Evolutionary conservation across 2,329 filamentous ascomycete species (phyloP).

Genomic region (Neonectria hederae): DNA sequence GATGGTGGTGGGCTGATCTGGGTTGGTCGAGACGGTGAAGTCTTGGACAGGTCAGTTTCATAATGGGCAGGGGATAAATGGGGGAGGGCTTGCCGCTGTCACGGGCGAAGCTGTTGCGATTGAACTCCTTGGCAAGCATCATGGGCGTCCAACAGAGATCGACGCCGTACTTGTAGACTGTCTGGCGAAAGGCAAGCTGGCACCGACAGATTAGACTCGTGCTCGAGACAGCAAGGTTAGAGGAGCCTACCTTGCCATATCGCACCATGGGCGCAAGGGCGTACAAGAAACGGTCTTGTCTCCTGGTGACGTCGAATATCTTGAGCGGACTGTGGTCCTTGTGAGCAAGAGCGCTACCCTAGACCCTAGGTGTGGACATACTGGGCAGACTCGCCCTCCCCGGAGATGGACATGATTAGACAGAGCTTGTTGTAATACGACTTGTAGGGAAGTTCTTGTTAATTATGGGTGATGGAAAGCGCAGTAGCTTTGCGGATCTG

Average conservation of each 20-base stretch:
- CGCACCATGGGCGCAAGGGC: constrained; percentile 75
- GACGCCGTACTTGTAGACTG: constrained; percentile 70
- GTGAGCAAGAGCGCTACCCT: constrained; percentile 35
- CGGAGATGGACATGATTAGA: constrained; percentile 30
- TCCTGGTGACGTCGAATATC: constrained; percentile 65
- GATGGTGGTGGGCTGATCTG: constrained; percentile 66
- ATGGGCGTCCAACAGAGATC: constrained; percentile 78
- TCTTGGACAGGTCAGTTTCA: constrained; percentile 49
- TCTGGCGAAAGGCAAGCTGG: constrained; percentile 74
- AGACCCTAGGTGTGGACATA: constrained; percentile 27
- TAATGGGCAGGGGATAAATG: no score
- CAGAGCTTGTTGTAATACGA: not conserved
- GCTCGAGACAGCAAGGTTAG: not conserved
- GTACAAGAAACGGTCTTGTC: constrained; percentile 63
- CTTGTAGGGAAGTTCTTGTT: not conserved
- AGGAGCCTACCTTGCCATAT: constrained; percentile 63
- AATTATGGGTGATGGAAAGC: not conserved
- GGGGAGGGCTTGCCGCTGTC: constrained; percentile 60
- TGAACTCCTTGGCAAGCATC: constrained; percentile 76
- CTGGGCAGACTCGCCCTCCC: constrained; percentile 35
- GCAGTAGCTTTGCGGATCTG: not conserved
- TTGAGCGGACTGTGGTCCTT: constrained; percentile 61
- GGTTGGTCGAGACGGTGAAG: constrained; percentile 66
- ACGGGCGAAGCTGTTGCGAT: constrained; percentile 66
- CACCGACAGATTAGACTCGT: constrained; percentile 28